A percentile compares a stretch with the other conserved stretches of the same genome.
phyloP scores from a whole-genome alignment of 2,329 filamentous ascomycete genomes.

The Colletotrichum tanaceti region DNA sequence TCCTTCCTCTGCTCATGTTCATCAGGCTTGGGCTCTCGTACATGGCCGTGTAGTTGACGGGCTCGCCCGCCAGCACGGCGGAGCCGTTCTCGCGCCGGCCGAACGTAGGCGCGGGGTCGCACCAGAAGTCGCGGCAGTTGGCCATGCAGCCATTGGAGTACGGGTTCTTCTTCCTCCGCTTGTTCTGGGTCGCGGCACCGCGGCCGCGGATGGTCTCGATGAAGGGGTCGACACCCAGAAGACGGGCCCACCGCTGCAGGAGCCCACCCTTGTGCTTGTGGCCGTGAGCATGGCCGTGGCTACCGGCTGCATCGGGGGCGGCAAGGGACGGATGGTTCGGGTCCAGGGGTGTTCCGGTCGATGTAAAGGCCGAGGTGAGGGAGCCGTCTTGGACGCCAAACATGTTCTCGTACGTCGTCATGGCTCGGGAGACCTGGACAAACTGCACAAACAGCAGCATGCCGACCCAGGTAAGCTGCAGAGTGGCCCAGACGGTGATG shows the following conservation, averaged over 20 bases:
- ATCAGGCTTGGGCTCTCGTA: slow-evolving; percentile 86
- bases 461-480: slow-evolving; percentile 95
- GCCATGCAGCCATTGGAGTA: slow-evolving; percentile 85
- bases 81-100: slow-evolving; percentile 78
- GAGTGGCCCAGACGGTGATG: slow-evolving; percentile 79
- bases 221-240: slow-evolving; percentile 93
- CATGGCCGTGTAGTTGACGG: slow-evolving; percentile 87
- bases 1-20: slow-evolving; percentile 60
- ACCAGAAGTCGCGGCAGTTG: slow-evolving; percentile 98
- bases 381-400: slow-evolving; percentile 75
- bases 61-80: slow-evolving; percentile 80
- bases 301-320: slow-evolving; percentile 55
- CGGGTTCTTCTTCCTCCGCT: slow-evolving; percentile 77
- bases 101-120: slow-evolving; percentile 86
- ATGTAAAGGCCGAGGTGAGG: slow-evolving; percentile 80
- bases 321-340: slow-evolving; percentile 74
- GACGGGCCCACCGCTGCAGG: slow-evolving; percentile 81
- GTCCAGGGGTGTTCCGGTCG: slow-evolving; percentile 79
- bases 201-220: slow-evolving; percentile 90
- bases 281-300: slow-evolving; percentile 53
- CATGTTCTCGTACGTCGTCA: slow-evolving; percentile 99
- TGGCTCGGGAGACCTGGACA: slow-evolving; percentile 88
- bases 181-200: slow-evolving; percentile 70
- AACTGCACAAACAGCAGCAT: slow-evolving; percentile 97
- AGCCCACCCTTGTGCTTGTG: slow-evolving; percentile 72